Evolutionary conservation across 1,284 basidiomycete genomes (phyloP).

Genomic region (Moniliella sp.): DNA sequence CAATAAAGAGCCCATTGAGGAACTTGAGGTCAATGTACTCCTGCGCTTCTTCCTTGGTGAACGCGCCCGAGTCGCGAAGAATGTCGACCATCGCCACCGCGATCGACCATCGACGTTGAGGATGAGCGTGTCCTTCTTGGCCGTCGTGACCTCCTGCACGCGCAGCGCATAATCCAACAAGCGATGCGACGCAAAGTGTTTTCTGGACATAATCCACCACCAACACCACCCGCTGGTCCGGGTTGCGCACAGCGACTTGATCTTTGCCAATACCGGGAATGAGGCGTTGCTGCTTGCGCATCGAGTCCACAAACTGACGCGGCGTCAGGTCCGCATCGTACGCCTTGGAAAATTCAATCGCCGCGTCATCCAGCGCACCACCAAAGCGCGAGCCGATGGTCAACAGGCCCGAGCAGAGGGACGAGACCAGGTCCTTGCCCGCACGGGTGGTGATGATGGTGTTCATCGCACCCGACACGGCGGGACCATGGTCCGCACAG

Average conservation of each 20-base stretch:
- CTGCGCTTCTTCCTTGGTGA: constrained; percentile 81
- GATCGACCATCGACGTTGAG: constrained; percentile 72
- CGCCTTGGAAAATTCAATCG: constrained; percentile 62
- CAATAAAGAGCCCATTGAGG: constrained; percentile 85
- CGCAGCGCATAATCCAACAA: constrained; percentile 82
- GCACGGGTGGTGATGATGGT: constrained; percentile 96
- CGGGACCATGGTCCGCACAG: constrained; percentile 70
- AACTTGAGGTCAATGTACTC: constrained; percentile 84
- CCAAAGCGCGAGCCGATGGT: constrained; percentile 96
- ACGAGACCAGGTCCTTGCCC: constrained; percentile 93
- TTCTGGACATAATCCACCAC: constrained; percentile 88
- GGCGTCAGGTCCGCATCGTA: constrained; percentile 76
- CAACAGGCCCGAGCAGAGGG: constrained; percentile 78
- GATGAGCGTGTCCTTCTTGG: constrained; percentile 72
- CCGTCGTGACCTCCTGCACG: constrained; percentile 87
- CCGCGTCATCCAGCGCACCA: constrained; percentile 95
- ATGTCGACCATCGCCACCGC: constrained; percentile 95
- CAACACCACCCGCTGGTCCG: constrained; percentile 59
- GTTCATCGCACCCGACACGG: constrained; percentile 76
- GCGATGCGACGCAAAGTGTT: constrained; percentile 65
- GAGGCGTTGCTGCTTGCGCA: constrained; percentile 84
- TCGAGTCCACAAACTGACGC: constrained; percentile 90
- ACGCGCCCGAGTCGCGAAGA: constrained; percentile 75
- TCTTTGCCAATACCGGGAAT: constrained; percentile 98
- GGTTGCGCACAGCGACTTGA: constrained; percentile 56